A percentile compares a stretch with the other conserved stretches of the same genome.
These are phyloP conservation scores for Paramyrothecium sp. DNA, from an alignment of 2,329 filamentous ascomycete genomes.

Conservation along the genomic window DNA sequence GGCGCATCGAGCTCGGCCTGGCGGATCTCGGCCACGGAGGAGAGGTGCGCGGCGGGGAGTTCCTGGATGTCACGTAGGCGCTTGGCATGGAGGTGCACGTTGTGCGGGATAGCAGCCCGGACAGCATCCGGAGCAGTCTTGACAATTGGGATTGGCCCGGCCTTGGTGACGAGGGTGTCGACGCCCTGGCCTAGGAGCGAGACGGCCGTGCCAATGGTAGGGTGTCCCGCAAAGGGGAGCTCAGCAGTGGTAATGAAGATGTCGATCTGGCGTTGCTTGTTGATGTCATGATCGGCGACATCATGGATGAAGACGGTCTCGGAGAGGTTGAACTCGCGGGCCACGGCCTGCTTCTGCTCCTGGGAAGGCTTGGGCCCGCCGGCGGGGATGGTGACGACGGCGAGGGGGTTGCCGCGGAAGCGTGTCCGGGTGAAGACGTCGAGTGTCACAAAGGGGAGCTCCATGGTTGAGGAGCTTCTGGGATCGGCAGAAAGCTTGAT, in stretches of 20 bases:
- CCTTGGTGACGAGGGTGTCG: constrained; percentile 49
- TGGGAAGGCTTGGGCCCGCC: constrained; percentile 39
- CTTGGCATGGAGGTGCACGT: constrained; percentile 58
- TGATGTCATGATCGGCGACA: constrained; percentile 25
- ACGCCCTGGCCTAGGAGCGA: constrained; percentile 41
- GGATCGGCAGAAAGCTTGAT: too few species aligned
- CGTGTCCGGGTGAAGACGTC: constrained; percentile 56
- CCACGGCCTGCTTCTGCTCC: constrained; percentile 55
- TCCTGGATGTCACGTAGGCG: constrained; percentile 31
- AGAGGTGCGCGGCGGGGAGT: constrained; percentile 22
- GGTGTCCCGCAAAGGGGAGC: constrained; percentile 62
- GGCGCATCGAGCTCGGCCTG: constrained; percentile 41
- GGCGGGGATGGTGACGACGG: constrained; percentile 53
- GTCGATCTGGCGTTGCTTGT: constrained; percentile 45
- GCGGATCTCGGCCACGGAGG: constrained; percentile 23
- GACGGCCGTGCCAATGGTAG: constrained; percentile 56
- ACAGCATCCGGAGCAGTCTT: constrained; percentile 41
- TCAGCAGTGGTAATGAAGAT: constrained; percentile 57
- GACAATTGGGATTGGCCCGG: constrained; percentile 52
- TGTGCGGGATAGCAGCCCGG: constrained; percentile 64
- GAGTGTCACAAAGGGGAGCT: constrained; percentile 50
- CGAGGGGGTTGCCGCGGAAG: constrained; percentile 59
- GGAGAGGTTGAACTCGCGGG: constrained; percentile 62
- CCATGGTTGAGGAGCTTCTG: constrained; percentile 18
- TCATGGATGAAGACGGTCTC: constrained; percentile 64